Conservation (phyloP, 148 eudicot genomes). For the Arctostaphylos glauca region DNA sequence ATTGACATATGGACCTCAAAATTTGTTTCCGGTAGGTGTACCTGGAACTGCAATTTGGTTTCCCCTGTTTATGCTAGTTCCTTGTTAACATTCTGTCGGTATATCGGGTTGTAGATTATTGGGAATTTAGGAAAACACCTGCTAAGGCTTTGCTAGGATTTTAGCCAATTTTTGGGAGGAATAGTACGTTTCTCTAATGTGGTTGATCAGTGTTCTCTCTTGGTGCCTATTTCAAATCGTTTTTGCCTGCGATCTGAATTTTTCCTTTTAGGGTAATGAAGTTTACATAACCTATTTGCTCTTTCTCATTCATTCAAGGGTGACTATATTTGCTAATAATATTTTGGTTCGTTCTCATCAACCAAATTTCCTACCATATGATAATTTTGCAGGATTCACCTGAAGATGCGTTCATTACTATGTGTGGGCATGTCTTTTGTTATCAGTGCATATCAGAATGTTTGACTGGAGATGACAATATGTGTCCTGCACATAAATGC, state of each 20-base stretch:
- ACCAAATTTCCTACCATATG: slow-evolving; percentile 16
- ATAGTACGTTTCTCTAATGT: not conserved
- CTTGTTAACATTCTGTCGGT: not conserved
- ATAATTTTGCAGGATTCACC: slow-evolving; percentile 76
- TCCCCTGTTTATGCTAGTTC: slow-evolving; percentile 2
- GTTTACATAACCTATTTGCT: not conserved
- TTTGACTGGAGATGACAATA: slow-evolving; percentile 75
- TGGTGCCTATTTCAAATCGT: not conserved
- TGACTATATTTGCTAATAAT: not conserved
- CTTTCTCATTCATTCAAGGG: not conserved
- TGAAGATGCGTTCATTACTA: slow-evolving; percentile 87
- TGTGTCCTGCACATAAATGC: slow-evolving; percentile 79
- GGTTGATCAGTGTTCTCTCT: not conserved
- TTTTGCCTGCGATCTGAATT: not conserved
- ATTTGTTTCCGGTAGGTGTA: not conserved
- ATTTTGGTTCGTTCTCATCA: not conserved
- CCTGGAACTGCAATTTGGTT: not conserved
- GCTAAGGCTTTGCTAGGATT: not conserved
- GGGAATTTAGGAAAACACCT: not conserved
- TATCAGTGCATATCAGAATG: slow-evolving; percentile 86
- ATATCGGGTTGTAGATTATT: not conserved
- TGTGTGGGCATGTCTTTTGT: slow-evolving; percentile 93
- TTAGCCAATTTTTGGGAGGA: not conserved
- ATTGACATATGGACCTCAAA: slow-evolving; percentile 1
- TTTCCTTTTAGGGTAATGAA: slow-evolving; percentile 4